Evolutionary conservation across 306 rosid species (phyloP), one percentile per base, ranked within the genome.

Genomic region (Albizia julibrissin): DNA sequence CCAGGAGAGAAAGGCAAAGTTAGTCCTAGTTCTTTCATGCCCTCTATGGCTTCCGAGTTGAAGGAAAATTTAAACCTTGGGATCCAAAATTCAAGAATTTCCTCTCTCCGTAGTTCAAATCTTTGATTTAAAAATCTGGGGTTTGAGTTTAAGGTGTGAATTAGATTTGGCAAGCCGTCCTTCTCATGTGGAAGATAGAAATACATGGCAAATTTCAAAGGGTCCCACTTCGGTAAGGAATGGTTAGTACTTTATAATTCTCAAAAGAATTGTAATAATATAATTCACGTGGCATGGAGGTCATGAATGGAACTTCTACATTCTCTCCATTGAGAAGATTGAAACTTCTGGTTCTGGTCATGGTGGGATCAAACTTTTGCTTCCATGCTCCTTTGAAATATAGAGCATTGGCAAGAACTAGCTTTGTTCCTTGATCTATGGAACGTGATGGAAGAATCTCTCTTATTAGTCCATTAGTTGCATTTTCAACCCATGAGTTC

Each of bases 331-430:
- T 27, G 19, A 64, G 37, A 64, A 64, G 69, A 64, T 64, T 64
- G 69, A 64, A 64, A 13, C 37, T 64, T 64, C 39, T 29, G 10
- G 21, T 14, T 64, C 0, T 29, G 0, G 69, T 64, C 69, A 27
- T 12, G 39, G 8, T 5, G 18, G 9, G 19, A 64, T 64, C n/a
- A 64, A 64, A 64, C 69, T 29, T 14, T 12, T 29, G 39, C 5
- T 27, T 8, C 69, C 69, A 64, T 15, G 39, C 69, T 64, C 69
- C 69, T 64, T 64, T 27, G 69, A 64, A 61, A 61, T 61, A 61
- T 26, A 61, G 67, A 8, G 34, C 67, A 26, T 61, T 61, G 67
- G 67, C 67, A 61, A 61, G 34, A 61, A 61, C 19, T 24, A 61
- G 34, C 19, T 16, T 12, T 22, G 67, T 61, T 10, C 11, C 0